These are phyloP conservation scores for Smittium mucronatum DNA, from an alignment of 371 early-diverging fungal species.

Conservation along the genomic window DNA sequence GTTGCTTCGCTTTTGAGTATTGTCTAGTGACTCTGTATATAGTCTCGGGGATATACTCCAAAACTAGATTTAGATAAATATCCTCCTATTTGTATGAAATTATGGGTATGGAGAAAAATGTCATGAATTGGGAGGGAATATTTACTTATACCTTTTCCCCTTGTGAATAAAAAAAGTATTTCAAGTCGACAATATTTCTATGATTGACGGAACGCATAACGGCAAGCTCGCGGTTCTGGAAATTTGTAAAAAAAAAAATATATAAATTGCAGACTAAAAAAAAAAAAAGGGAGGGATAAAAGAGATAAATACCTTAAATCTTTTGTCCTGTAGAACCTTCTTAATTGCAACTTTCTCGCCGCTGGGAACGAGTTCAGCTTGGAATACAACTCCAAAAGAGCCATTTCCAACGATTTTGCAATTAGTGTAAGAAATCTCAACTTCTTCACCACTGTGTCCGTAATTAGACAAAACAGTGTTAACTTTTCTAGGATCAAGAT, in stretches of 20 bases:
- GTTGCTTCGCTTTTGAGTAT: slow-evolving; percentile 74
- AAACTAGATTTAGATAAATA: slow-evolving; percentile 79
- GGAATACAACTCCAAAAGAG: slow-evolving; percentile 92
- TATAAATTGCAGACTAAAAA: neutral
- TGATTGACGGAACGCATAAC: slow-evolving; percentile 86
- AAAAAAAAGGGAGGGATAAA: neutral
- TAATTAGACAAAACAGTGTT: slow-evolving; percentile 62
- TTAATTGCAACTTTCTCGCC: slow-evolving; percentile 82
- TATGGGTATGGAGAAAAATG: neutral
- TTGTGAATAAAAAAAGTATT: slow-evolving; percentile 71
- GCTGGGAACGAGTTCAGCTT: slow-evolving; percentile 70
- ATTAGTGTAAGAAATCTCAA: slow-evolving; percentile 72
- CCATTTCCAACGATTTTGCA: slow-evolving; percentile 87
- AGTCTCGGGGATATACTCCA: slow-evolving; percentile 90
- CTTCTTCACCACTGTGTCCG: slow-evolving; percentile 66
- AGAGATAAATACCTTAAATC: slow-evolving; percentile 82
- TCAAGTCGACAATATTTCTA: slow-evolving; percentile 73
- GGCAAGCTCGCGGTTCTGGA: slow-evolving; percentile 71
- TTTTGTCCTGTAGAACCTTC: slow-evolving; percentile 90
- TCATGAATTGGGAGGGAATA: neutral
- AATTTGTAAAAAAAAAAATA: neutral
- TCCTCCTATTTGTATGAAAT: slow-evolving; percentile 44
- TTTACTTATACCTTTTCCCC: slow-evolving; percentile 49
- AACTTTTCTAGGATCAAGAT: slow-evolving; percentile 40
- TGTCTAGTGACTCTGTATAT: slow-evolving; percentile 78